Conservation (phyloP, 495 filamentous ascomycete genomes). For the Penicillium alfredii region DNA sequence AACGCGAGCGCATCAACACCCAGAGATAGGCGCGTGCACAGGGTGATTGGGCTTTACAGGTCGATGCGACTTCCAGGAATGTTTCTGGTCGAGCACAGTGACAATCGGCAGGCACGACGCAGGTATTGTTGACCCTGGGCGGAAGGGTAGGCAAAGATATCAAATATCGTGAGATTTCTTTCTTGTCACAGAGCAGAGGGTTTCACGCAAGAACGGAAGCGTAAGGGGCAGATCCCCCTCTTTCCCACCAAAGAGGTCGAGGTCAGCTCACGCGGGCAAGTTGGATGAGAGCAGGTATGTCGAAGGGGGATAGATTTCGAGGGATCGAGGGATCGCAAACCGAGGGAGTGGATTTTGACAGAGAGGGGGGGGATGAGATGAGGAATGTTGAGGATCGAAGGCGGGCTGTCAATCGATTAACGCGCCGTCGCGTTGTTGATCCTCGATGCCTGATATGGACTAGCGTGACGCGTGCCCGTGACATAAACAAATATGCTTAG, state of each 20-base stretch:
- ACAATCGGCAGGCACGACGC: conserved; percentile 8
- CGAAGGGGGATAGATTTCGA: no score
- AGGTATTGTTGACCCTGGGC: conserved; percentile 7
- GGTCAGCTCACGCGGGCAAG: conserved; percentile 17
- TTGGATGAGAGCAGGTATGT: no score
- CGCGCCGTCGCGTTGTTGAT: conserved; percentile 32
- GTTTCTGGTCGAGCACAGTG: conserved; percentile 18
- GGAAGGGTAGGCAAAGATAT: conserved; percentile 3
- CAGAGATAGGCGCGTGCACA: conserved; percentile 10
- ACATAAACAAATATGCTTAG: conserved; percentile 29
- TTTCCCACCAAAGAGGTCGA: conserved; percentile 9
- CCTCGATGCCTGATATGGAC: conserved; percentile 16
- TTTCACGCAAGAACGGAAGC: conserved; percentile 16
- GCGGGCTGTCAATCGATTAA: conserved; percentile 12
- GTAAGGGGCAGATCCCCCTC: conserved; percentile 26
- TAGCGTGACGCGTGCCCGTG: conserved; percentile 28
- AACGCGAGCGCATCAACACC: conserved; percentile 8
- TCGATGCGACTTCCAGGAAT: conserved; percentile 15
- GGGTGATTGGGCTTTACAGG: conserved; percentile 9
- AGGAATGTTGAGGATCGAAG: conserved; percentile 7
- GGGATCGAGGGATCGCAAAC: background rate
- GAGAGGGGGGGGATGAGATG: conserved; percentile 7
- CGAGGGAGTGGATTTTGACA: background rate
- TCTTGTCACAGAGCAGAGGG: conserved; percentile 7
- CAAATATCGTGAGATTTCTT: conserved; percentile 1